phyloP scores from a whole-genome alignment of 139 green algal species.

The Tetraselmis chui region DNA sequence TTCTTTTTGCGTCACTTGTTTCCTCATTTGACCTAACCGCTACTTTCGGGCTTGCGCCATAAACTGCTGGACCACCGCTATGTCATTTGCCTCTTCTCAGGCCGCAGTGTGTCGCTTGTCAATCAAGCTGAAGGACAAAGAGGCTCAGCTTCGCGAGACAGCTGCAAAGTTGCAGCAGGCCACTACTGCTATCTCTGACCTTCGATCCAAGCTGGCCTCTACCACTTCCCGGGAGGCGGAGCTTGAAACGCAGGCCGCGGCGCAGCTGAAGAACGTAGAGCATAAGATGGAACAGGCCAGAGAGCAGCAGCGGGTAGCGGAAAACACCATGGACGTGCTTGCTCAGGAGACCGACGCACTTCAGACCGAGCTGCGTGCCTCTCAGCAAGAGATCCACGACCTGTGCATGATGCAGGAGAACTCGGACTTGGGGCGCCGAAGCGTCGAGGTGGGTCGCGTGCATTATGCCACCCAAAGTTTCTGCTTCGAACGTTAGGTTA shows the following conservation, averaged over 20 bases:
- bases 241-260: not conserved
- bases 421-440: no score
- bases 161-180: not conserved
- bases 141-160: not conserved
- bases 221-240: not conserved
- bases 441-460: no score
- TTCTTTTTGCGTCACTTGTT: no score
- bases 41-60: no score
- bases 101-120: not conserved
- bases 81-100: no score
- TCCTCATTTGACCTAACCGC: no score
- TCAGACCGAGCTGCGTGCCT: not conserved
- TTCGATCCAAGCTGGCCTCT: not conserved
- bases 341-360: not conserved
- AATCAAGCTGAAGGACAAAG: not conserved
- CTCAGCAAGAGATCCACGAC: not conserved
- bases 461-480: no score
- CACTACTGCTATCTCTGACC: not conserved
- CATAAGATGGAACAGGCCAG: no score
- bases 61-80: no score
- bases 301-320: not conserved
- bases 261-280: not conserved
- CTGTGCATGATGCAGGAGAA: not conserved
- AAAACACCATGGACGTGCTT: not conserved
- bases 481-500: no score